Evolutionary conservation across 345 rosid species (phyloP), one percentile per base, ranked within the genome.

Genomic region (Clausena lansium): DNA sequence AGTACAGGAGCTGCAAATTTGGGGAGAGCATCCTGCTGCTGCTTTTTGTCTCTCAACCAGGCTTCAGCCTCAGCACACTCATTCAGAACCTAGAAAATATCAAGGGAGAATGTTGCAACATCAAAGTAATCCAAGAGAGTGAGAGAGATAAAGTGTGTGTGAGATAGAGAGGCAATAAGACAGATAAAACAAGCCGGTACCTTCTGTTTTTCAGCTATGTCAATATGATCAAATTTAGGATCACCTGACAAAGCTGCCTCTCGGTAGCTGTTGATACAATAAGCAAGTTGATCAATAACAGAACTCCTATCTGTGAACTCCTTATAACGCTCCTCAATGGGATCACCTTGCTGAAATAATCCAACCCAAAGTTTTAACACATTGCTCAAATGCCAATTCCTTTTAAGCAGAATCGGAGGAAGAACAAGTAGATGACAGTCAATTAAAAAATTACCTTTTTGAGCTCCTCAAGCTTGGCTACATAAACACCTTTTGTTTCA

Each of bases 401-500:
- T 59, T 67, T 45, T 38, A 47, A 57, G 80, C 20, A 5, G 20
- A 68, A 20, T 4, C 57, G 14, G 28, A 59, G 39, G 15, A 28
- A 15, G 71, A 35, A 52, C 9, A 9, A 38, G 4, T 6, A 41
- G n/a, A 41, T n/a, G 15, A 77, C 24, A 25, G 22, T 20, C 9
- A 17, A n/a, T 41, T 25, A 13, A 28, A 47, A 10, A 52, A 25
- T 63, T 85, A 94, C 99, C 97, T 90, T 93, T 83, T 94, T 94
- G 25, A 97, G 98, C 81, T 97, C 99, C 72, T 94, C 98, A 30
- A 97, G 92, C 86, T 93, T 97, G 7, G 98, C 93, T 82, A 93
- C 77, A 73, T 97, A 97, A 64, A 97, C 99, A 24, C 99, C 99
- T 75, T 94, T 97, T 3, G 97, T 94, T 86, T 97, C 99, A 83